Conservation (phyloP, 176 grass and related monocot genomes). For the Cymbopogon citratus region DNA sequence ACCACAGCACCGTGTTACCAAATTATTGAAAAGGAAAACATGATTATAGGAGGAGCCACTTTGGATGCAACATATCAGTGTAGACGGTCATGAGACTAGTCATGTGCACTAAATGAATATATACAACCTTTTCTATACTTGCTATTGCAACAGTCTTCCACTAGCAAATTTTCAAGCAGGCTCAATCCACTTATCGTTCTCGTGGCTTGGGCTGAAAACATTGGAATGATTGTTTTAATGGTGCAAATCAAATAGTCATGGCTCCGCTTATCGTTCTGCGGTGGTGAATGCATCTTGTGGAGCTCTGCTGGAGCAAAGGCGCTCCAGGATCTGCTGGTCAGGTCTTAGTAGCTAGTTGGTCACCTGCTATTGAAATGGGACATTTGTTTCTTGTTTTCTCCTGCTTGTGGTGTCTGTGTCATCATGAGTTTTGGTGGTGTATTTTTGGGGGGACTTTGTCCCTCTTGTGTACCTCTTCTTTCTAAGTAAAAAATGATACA, state of each 20-base stretch:
- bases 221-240: background rate
- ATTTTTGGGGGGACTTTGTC: background rate
- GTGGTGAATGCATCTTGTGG: background rate
- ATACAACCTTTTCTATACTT: background rate
- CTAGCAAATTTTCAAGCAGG: background rate
- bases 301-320: background rate
- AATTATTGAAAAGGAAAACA: background rate
- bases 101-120: slow-evolving; percentile 4
- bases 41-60: background rate
- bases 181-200: background rate
- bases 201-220: background rate
- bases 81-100: background rate
- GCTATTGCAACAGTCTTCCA: background rate
- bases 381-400: background rate
- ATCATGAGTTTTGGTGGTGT: background rate
- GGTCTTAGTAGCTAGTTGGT: background rate
- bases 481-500: background rate
- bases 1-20: background rate
- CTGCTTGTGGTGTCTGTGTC: background rate
- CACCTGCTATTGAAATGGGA: background rate
- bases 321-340: background rate
- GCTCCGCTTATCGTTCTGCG: no score
- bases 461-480: background rate
- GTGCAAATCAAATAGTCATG: background rate
- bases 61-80: background rate